Conservation (phyloP, 2,329 filamentous ascomycete species). For the Lecanicillium sp. region DNA sequence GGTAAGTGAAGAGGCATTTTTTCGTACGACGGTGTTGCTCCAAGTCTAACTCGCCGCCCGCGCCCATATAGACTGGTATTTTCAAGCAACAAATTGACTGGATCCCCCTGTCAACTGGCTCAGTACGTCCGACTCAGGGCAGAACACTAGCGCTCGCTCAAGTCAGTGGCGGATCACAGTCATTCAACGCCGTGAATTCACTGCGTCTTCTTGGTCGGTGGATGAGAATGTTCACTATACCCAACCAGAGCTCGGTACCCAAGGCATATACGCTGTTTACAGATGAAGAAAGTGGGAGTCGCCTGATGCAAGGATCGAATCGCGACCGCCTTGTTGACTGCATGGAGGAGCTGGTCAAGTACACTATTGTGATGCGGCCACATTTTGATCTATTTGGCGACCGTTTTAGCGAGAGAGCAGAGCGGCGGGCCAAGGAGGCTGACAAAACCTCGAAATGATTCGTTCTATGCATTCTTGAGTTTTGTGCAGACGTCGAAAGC, state of each 20-base stretch:
- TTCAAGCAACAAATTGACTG: slow-evolving; percentile 67
- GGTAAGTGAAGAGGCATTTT: slow-evolving; percentile 20
- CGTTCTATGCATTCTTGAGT: too few relatives aligned
- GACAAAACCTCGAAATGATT: too few relatives aligned
- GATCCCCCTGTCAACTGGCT: slow-evolving; percentile 54
- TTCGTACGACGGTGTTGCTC: too few relatives aligned
- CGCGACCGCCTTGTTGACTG: slow-evolving; percentile 54
- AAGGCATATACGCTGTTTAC: slow-evolving; percentile 54
- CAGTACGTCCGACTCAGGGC: slow-evolving; percentile 57
- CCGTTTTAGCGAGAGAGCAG: slow-evolving; percentile 54
- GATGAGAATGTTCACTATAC: slow-evolving; percentile 63
- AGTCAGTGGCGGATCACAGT: slow-evolving; percentile 56
- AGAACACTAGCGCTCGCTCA: slow-evolving; percentile 54
- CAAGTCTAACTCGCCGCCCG: neutral
- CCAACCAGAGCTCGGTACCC: slow-evolving; percentile 57
- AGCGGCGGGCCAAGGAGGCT: too few relatives aligned
- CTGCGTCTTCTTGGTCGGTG: slow-evolving; percentile 58
- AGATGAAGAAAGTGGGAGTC: slow-evolving; percentile 37
- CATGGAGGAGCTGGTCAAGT: slow-evolving; percentile 65
- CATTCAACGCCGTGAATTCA: slow-evolving; percentile 59
- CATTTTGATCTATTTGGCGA: slow-evolving; percentile 54
- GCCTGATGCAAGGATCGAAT: slow-evolving; percentile 47
- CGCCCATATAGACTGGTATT: slow-evolving; percentile 41
- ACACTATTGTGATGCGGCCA: slow-evolving; percentile 55
- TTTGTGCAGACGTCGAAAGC: too few relatives aligned